phyloP scores from a whole-genome alignment of 2,329 filamentous ascomycete species.

The Talaromyces islandicus region DNA sequence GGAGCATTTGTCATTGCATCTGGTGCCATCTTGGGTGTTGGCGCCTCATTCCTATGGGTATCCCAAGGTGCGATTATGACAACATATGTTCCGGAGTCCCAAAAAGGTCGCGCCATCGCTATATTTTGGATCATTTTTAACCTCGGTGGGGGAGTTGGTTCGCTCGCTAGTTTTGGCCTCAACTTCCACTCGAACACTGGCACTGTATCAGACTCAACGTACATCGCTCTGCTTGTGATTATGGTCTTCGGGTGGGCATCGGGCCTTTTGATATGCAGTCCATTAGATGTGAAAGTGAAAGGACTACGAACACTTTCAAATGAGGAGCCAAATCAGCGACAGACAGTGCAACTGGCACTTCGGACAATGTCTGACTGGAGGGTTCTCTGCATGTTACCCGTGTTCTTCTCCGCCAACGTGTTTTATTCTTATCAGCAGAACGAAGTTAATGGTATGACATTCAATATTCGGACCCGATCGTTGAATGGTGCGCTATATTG shows the following conservation, averaged over 20 bases:
- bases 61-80: conserved; percentile 46
- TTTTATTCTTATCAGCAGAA: conserved; percentile 52
- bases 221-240: conserved; percentile 45
- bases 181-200: conserved; percentile 37
- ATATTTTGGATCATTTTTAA: conserved; percentile 45
- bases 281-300: conserved; percentile 35
- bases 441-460: conserved; percentile 46
- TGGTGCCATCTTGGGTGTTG: conserved; percentile 41
- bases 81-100: conserved; percentile 38
- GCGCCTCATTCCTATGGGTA: conserved; percentile 28
- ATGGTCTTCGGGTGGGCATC: conserved; percentile 46
- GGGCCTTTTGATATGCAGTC: conserved; percentile 45
- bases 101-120: conserved; percentile 25
- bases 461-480: conserved; percentile 47
- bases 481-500: conserved; percentile 49
- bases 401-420: conserved; percentile 51
- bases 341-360: conserved; percentile 25
- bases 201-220: conserved; percentile 47
- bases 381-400: conserved; percentile 45
- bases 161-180: conserved; percentile 39
- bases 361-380: conserved; percentile 38
- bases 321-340: conserved; percentile 35
- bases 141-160: conserved; percentile 40
- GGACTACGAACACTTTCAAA: conserved; percentile 29
- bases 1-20: conserved; percentile 33